Percentiles rank a stretch among this genome's conserved stretches.
These are phyloP conservation scores for Cantharellus anzutake DNA, from an alignment of 768 basidiomycete genomes.

Conservation along the genomic window DNA sequence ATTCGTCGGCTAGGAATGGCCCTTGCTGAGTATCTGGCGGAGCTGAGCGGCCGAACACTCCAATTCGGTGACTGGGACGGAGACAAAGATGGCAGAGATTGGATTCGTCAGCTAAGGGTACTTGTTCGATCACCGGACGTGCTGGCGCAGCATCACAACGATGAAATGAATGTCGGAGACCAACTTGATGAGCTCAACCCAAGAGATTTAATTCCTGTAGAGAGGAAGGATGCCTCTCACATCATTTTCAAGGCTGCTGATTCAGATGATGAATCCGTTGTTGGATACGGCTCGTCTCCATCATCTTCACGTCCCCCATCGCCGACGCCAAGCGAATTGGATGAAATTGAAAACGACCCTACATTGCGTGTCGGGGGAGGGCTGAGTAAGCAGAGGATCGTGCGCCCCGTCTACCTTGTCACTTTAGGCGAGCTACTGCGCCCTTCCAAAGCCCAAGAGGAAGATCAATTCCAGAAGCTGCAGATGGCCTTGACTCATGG, in stretches of 20 bases:
- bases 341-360: slow-evolving; percentile 72
- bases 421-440: slow-evolving; percentile 70
- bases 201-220: not conserved
- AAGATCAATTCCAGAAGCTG: slow-evolving; percentile 51
- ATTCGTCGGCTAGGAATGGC: slow-evolving; percentile 87
- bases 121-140: slow-evolving; percentile 12
- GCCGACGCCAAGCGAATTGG: slow-evolving; percentile 63
- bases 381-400: slow-evolving; percentile 34
- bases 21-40: slow-evolving; percentile 62
- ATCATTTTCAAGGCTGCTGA: not conserved
- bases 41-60: slow-evolving; percentile 40
- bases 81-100: slow-evolving; percentile 39
- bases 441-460: slow-evolving; percentile 33
- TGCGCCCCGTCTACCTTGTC: slow-evolving; percentile 76
- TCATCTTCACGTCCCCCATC: slow-evolving; percentile 55
- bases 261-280: slow-evolving; percentile 41
- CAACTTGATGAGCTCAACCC: slow-evolving; percentile 11
- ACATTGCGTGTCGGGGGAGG: slow-evolving; percentile 42
- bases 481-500: slow-evolving; percentile 67
- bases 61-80: slow-evolving; percentile 78
- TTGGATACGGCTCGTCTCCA: slow-evolving; percentile 52
- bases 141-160: slow-evolving; percentile 10
- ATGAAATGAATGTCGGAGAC: slow-evolving; percentile 15
- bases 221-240: not conserved
- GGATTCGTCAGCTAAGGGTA: slow-evolving; percentile 41